phyloP scores from a whole-genome alignment of 1,139 yeast species.

The Sugiyamaella castrensis region DNA sequence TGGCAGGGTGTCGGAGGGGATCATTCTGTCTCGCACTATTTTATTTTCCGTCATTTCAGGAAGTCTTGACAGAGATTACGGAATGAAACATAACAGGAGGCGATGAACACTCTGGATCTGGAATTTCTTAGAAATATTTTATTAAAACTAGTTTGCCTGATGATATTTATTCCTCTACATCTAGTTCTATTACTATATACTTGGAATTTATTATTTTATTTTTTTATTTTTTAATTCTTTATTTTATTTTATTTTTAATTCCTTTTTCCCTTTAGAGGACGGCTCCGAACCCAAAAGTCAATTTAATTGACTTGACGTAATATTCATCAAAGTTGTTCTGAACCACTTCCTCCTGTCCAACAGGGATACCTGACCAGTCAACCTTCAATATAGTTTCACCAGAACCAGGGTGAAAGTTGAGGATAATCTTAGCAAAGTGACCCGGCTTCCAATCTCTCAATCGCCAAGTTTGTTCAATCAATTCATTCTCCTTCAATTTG shows the following conservation, averaged over 20 bases:
- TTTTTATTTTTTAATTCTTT: neutral
- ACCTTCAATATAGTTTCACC: slow-evolving; percentile 82
- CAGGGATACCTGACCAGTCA: slow-evolving; percentile 83
- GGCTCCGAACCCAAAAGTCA: slow-evolving; percentile 81
- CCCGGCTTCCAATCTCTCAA: slow-evolving; percentile 83
- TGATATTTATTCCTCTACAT: neutral
- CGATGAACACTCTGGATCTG: no score
- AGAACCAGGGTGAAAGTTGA: slow-evolving; percentile 68
- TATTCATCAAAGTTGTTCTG: slow-evolving; percentile 82
- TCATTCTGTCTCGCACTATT: no score
- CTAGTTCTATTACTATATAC: no score
- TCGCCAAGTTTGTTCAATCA: slow-evolving; percentile 79
- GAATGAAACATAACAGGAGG: neutral
- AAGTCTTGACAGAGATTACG: no score
- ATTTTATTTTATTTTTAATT: slow-evolving; percentile 1
- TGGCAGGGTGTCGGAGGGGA: no score
- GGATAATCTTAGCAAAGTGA: slow-evolving; percentile 66
- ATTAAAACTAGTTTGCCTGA: no score
- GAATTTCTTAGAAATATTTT: no score
- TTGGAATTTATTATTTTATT: neutral
- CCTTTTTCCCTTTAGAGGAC: slow-evolving; percentile 27
- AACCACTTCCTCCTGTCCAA: slow-evolving; percentile 94
- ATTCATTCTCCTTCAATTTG: slow-evolving; percentile 55
- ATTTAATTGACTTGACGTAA: slow-evolving; percentile 80
- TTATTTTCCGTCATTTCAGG: no score